Evolutionary conservation across 2,329 filamentous ascomycete genomes (phyloP).

Genomic region (Apiospora pterosperma): DNA sequence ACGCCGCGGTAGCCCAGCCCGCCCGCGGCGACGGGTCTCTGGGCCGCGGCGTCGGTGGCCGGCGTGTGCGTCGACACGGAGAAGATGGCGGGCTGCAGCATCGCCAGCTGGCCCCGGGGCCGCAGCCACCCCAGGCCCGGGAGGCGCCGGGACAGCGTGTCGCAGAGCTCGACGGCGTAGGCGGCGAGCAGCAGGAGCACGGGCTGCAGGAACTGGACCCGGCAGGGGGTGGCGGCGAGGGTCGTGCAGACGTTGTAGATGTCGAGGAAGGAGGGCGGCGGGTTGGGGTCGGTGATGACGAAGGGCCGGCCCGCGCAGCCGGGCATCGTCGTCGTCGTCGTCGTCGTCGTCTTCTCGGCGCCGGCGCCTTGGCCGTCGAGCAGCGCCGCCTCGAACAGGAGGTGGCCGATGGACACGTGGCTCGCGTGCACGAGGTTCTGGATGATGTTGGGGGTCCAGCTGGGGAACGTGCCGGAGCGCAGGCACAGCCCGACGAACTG

Average conservation of each 20-base stretch:
- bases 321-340: constrained; percentile 17
- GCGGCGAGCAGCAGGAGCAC: constrained; percentile 33
- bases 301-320: constrained; percentile 43
- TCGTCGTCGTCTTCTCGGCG: constrained; percentile 14
- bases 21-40: constrained; percentile 33
- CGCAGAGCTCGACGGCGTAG: constrained; percentile 35
- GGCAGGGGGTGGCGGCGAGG: constrained; percentile 28
- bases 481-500: constrained; percentile 37
- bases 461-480: constrained; percentile 31
- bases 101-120: constrained; percentile 29
- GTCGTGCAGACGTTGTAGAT: constrained; percentile 31
- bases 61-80: constrained; percentile 32
- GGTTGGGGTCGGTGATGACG: constrained; percentile 47
- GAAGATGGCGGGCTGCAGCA: constrained; percentile 39
- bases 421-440: constrained; percentile 48
- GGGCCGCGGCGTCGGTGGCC: constrained; percentile 34
- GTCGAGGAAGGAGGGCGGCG: constrained; percentile 37
- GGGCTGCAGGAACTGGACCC: constrained; percentile 29
- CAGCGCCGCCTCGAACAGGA: constrained; percentile 50
- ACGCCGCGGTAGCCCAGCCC: constrained; percentile 38
- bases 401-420: constrained; percentile 52
- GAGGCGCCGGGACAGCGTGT: constrained; percentile 22
- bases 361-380: constrained; percentile 25
- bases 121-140: constrained; percentile 22
- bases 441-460: constrained; percentile 40